Evolutionary conservation across 2,329 filamentous ascomycete genomes (phyloP).

Genomic region (Hymenoscyphus albidus): DNA sequence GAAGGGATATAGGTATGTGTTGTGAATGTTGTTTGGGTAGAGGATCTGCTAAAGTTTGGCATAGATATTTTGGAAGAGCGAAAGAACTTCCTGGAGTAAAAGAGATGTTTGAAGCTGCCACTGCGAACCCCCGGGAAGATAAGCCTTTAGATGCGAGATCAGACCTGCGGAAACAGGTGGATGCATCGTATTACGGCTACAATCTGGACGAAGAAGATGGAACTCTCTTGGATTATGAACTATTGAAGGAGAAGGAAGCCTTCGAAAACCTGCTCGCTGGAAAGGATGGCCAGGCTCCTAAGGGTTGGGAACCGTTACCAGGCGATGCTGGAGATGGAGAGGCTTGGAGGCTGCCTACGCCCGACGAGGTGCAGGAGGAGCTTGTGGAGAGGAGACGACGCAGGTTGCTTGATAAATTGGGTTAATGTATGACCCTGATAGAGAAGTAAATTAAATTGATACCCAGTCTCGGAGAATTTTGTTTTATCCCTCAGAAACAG

Average conservation of each 20-base stretch:
- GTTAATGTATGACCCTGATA: conserved; percentile 17
- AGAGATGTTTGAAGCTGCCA: conserved; percentile 84
- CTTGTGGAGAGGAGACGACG: conserved; percentile 80
- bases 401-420: conserved; percentile 73
- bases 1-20: conserved; percentile 88
- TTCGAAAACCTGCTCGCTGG: conserved; percentile 61
- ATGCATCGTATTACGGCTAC: conserved; percentile 95
- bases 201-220: conserved; percentile 89
- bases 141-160: conserved; percentile 63
- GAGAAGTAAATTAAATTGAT: conserved; percentile 1
- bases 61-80: conserved; percentile 89
- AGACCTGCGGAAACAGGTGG: conserved; percentile 71
- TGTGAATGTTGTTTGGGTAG: conserved; percentile 3
- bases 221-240: conserved; percentile 74
- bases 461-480: neutral
- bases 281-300: conserved; percentile 54
- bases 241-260: conserved; percentile 77
- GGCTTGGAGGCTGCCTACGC: conserved; percentile 76
- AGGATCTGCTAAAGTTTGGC: conserved; percentile 37
- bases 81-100: conserved; percentile 90
- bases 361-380: conserved; percentile 93
- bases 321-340: conserved; percentile 82
- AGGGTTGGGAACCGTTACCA: conserved; percentile 79
- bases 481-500: neutral
- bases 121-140: conserved; percentile 51